Conservation (phyloP, 2,329 filamentous ascomycete species). For the Pleurostoma richardsiae region DNA sequence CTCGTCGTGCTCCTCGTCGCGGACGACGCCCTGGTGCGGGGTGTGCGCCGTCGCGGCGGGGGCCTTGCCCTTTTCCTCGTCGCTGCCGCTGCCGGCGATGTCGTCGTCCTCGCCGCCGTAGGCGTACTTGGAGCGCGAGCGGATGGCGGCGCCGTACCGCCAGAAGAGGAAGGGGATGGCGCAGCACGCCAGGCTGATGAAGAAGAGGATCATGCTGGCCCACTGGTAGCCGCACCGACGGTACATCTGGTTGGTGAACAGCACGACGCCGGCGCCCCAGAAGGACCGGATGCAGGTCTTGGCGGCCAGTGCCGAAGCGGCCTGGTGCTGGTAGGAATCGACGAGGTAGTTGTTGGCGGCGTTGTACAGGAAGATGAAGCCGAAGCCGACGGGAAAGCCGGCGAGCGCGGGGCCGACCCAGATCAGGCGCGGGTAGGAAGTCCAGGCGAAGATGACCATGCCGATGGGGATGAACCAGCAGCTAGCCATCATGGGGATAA, state of each 20-base stretch:
- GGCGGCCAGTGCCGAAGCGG: constrained; percentile 73
- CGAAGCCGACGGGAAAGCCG: constrained; percentile 69
- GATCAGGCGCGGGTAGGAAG: constrained; percentile 57
- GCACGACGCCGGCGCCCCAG: constrained; percentile 72
- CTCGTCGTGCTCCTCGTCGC: constrained; percentile 21
- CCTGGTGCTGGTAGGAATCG: constrained; percentile 63
- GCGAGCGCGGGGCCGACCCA: constrained; percentile 72
- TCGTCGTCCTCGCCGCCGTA: constrained; percentile 56
- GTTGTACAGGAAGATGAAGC: constrained; percentile 82
- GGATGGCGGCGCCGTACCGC: constrained; percentile 67
- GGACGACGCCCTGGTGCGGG: constrained; percentile 12
- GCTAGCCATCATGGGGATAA: constrained; percentile 77
- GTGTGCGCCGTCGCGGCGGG: constrained; percentile 8
- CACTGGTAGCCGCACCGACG: constrained; percentile 66
- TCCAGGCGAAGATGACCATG: constrained; percentile 56
- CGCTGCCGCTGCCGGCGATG: constrained; percentile 15
- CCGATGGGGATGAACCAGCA: constrained; percentile 66
- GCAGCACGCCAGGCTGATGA: constrained; percentile 73
- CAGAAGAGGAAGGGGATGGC: constrained; percentile 81
- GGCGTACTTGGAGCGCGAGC: constrained; percentile 65
- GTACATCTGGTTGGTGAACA: constrained; percentile 84
- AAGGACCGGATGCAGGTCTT: constrained; percentile 77
- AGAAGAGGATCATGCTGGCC: constrained; percentile 68
- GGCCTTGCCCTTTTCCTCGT: constrained; percentile 30
- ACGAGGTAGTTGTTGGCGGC: constrained; percentile 70